A percentile compares a stretch with the other conserved stretches of the same genome.
Conservation (phyloP, 257 asterid genomes). For the Solanum tacnaense region DNA sequence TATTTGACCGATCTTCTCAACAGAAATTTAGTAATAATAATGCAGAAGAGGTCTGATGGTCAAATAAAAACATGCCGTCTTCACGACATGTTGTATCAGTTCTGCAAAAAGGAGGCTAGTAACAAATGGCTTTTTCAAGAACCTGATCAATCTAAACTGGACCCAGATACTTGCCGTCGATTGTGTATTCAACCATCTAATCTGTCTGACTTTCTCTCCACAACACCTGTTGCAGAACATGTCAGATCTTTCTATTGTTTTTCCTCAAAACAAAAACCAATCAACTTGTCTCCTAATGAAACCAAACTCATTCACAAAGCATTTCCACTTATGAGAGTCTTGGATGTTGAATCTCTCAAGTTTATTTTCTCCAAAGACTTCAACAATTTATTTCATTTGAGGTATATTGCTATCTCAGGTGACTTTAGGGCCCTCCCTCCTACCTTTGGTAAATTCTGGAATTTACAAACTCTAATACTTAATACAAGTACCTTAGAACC, state of each 20-base stretch:
- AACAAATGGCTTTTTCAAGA: too few species aligned
- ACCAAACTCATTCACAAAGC: not conserved
- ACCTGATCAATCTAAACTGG: too few species aligned
- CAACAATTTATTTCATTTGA: not conserved
- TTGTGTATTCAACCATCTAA: too few species aligned
- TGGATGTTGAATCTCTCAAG: not conserved
- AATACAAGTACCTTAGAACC: not conserved
- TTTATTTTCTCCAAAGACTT: not conserved
- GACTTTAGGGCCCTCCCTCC: too few species aligned
- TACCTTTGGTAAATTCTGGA: not conserved
- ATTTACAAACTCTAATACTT: not conserved
- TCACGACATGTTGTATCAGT: too few species aligned
- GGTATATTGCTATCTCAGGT: not conserved
- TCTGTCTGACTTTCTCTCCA: not conserved
- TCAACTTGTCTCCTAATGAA: not conserved
- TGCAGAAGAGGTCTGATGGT: not conserved
- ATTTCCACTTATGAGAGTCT: not conserved
- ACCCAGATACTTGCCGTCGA: too few species aligned
- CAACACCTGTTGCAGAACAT: too few species aligned
- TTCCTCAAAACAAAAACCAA: too few species aligned
- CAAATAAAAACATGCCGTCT: slow-evolving; percentile 4
- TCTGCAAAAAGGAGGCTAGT: too few species aligned
- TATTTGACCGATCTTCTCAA: slow-evolving; percentile 9
- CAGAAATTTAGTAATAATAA: slow-evolving; percentile 2
- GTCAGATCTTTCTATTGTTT: too few species aligned